Evolutionary conservation across 2,329 filamentous ascomycete species (phyloP).

Genomic region (Biscogniauxia mediterranea): DNA sequence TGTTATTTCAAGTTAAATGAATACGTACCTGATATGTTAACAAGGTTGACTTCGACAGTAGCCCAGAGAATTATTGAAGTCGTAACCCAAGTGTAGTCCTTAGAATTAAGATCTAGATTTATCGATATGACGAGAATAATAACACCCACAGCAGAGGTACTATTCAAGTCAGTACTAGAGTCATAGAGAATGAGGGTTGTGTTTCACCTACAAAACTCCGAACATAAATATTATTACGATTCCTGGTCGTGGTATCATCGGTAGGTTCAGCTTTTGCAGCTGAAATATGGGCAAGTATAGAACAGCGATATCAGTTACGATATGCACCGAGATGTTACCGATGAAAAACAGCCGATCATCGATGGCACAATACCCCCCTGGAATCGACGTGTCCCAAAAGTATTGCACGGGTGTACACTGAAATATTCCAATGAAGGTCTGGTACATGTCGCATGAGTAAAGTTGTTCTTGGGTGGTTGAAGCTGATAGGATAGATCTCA

Average conservation of each 20-base stretch:
- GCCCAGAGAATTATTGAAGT: constrained; percentile 30
- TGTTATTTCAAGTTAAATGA: neutral
- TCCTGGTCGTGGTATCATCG: constrained; percentile 28
- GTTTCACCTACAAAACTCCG: constrained; percentile 27
- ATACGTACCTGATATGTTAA: constrained; percentile 27
- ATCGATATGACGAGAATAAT: constrained; percentile 27
- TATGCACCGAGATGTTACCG: constrained; percentile 32
- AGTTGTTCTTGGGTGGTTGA: neutral
- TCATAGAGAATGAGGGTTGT: neutral
- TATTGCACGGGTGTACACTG: constrained; percentile 34
- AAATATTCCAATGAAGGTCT: constrained; percentile 33
- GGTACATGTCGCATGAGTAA: neutral
- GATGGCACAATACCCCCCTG: constrained; percentile 29
- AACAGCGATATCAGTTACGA: constrained; percentile 33
- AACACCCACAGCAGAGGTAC: constrained; percentile 29
- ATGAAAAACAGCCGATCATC: constrained; percentile 33
- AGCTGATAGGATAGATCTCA: neutral
- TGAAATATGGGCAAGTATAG: constrained; percentile 32
- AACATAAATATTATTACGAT: constrained; percentile 31
- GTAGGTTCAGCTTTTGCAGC: constrained; percentile 31
- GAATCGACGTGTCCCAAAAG: constrained; percentile 32
- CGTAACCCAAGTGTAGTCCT: constrained; percentile 28
- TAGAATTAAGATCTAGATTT: constrained; percentile 20
- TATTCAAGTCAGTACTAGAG: constrained; percentile 2
- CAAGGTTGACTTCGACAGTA: constrained; percentile 30